Evolutionary conservation across 2,329 filamentous ascomycete species (phyloP).

Genomic region (Zymoseptoria crescenta): DNA sequence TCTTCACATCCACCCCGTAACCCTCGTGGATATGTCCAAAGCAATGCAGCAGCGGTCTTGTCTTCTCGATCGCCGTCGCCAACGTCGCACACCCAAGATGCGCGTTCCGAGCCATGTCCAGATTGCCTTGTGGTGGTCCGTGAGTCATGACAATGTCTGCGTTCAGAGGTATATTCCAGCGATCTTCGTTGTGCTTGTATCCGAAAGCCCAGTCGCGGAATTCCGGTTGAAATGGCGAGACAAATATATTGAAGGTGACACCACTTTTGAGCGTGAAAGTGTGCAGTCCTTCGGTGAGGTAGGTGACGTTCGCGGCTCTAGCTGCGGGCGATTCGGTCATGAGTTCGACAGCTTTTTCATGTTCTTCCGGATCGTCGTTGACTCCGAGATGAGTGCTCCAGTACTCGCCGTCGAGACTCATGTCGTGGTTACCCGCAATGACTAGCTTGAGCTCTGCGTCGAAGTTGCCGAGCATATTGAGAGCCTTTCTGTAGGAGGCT

Average conservation of each 20-base stretch:
- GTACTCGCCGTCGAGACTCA: constrained; percentile 19
- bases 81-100: constrained; percentile 40
- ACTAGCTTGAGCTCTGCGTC: constrained; percentile 31
- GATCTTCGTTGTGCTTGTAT: constrained; percentile 44
- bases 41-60: constrained; percentile 45
- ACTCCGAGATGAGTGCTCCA: constrained; percentile 1
- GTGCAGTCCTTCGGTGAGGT: constrained; percentile 46
- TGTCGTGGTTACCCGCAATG: constrained; percentile 34
- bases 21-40: constrained; percentile 55
- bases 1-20: constrained; percentile 49
- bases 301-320: constrained; percentile 39
- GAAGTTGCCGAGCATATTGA: constrained; percentile 23
- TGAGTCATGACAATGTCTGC: constrained; percentile 37
- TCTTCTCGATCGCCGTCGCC: constrained; percentile 38
- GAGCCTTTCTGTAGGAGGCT: constrained; percentile 23
- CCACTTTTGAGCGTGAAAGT: constrained; percentile 42
- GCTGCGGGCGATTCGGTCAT: constrained; percentile 23
- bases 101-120: constrained; percentile 19
- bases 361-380: constrained; percentile 1
- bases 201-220: constrained; percentile 37
- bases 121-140: constrained; percentile 29
- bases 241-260: constrained; percentile 44
- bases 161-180: constrained; percentile 11
- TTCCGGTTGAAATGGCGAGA: constrained; percentile 47
- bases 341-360: constrained; percentile 10